These are phyloP conservation scores for Kuraishia borneana DNA, from an alignment of 805 yeast genomes.

Conservation along the genomic window DNA sequence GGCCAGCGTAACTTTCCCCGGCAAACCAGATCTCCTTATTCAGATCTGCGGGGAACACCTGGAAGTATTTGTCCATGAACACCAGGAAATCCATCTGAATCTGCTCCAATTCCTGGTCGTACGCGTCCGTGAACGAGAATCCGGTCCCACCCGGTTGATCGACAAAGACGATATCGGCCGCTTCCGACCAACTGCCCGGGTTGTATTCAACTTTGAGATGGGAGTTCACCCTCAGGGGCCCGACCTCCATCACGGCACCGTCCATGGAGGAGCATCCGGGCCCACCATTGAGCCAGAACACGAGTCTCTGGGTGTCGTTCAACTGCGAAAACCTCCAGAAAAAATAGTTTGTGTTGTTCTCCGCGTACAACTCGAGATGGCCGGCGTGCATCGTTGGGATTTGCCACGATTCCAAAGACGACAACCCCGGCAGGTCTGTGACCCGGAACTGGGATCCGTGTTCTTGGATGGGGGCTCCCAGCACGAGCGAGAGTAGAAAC, in stretches of 20 bases:
- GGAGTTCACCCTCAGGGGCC: conserved; percentile 63
- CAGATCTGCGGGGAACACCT: conserved; percentile 62
- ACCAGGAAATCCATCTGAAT: conserved; percentile 52
- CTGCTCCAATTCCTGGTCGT: conserved; percentile 39
- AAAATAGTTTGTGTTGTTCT: conserved; percentile 48
- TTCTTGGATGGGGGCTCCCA: too few relatives aligned
- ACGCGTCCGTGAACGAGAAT: conserved; percentile 53
- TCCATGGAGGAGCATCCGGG: conserved; percentile 99
- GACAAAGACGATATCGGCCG: conserved; percentile 70
- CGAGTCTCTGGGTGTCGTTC: conserved; percentile 18
- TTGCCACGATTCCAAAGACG: conserved; percentile 10
- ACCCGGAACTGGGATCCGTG: conserved; percentile 9
- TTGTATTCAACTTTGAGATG: conserved; percentile 37
- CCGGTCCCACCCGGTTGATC: conserved; percentile 98
- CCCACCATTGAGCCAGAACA: conserved; percentile 94
- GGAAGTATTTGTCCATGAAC: conserved; percentile 58
- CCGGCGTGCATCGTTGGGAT: conserved; percentile 55
- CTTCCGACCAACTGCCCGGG: conserved; percentile 74
- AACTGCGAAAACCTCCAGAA: conserved; percentile 53
- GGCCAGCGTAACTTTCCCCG: conserved; percentile 97
- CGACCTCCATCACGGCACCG: conserved; percentile 88
- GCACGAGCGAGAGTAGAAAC: too few relatives aligned
- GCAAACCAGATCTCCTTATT: conserved; percentile 59
- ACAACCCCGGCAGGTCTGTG: conserved; percentile 15
- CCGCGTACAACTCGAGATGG: conserved; percentile 44